Evolutionary conservation across 1,139 yeast genomes (phyloP).

Genomic region (Sugiyamaella xylanicola): DNA sequence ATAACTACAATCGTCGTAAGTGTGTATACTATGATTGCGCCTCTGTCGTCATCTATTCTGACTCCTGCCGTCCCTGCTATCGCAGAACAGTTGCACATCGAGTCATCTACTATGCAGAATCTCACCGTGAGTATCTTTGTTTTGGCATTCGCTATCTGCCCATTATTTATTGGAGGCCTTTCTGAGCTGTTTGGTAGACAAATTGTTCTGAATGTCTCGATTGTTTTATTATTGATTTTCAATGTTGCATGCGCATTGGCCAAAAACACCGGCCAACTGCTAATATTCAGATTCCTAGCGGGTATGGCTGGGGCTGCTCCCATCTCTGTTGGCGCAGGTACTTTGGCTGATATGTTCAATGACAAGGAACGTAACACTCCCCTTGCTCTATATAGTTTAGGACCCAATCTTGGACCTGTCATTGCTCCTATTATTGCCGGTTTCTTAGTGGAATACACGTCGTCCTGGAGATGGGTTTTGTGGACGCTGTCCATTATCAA

Average conservation of each 20-base stretch:
- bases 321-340: conserved; percentile 71
- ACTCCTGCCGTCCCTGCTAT: conserved; percentile 60
- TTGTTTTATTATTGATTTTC: conserved; percentile 55
- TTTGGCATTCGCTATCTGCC: conserved; percentile 65
- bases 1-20: conserved; percentile 54
- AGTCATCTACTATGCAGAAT: conserved; percentile 47
- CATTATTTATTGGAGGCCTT: conserved; percentile 61
- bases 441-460: conserved; percentile 49
- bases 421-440: conserved; percentile 63
- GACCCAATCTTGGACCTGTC: conserved; percentile 63
- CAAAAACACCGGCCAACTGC: conserved; percentile 55
- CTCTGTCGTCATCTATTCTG: conserved; percentile 60
- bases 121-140: conserved; percentile 61
- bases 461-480: conserved; percentile 64
- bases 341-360: conserved; percentile 62
- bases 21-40: conserved; percentile 56
- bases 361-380: conserved; percentile 57
- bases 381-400: conserved; percentile 59
- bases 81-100: conserved; percentile 48
- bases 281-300: conserved; percentile 60
- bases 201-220: conserved; percentile 53
- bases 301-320: conserved; percentile 71
- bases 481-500: conserved; percentile 60
- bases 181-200: conserved; percentile 62
- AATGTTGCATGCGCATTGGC: conserved; percentile 62